These are phyloP conservation scores for Mallotus nudiflorus DNA, from an alignment of 345 rosid species.

Conservation along the genomic window DNA sequence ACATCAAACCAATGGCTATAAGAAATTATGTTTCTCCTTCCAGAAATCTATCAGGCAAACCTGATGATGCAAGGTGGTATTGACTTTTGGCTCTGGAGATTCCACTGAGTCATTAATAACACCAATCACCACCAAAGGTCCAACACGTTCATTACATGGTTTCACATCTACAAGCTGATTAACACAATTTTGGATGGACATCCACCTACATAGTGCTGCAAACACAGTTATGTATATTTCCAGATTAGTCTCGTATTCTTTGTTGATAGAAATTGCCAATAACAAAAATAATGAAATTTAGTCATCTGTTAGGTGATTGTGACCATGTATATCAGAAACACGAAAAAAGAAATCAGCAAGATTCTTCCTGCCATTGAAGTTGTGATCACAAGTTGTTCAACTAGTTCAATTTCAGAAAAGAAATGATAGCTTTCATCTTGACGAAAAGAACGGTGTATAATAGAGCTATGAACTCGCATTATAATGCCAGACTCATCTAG, in stretches of 20 bases:
- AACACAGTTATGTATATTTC: neutral
- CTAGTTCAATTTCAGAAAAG: neutral
- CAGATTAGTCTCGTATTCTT: neutral
- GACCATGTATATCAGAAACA: neutral
- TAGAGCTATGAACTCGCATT: too few relatives aligned
- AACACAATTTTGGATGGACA: slow-evolving; percentile 56
- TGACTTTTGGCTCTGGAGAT: slow-evolving; percentile 36
- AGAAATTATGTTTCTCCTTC: neutral
- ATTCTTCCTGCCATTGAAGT: neutral
- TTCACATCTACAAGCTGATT: slow-evolving; percentile 52
- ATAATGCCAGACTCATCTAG: neutral
- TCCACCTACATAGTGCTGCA: slow-evolving; percentile 71
- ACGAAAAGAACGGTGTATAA: too few relatives aligned
- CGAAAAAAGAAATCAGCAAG: too few relatives aligned
- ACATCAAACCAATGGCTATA: too few relatives aligned
- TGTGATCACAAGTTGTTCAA: slow-evolving; percentile 2
- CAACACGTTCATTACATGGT: slow-evolving; percentile 63
- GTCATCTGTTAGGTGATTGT: neutral
- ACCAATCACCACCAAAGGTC: slow-evolving; percentile 53
- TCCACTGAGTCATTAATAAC: slow-evolving; percentile 45
- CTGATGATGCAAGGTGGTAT: slow-evolving; percentile 56
- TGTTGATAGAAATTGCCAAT: neutral
- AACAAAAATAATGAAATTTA: neutral
- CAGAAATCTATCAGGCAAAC: slow-evolving; percentile 31
- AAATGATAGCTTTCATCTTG: too few relatives aligned